Evolutionary conservation across 176 grass and related monocot species (phyloP).

Genomic region (Triticum aestivum): IWGSC_CS_RefSeq_v2.1 NC_057798.1:33601363-33601862

Average conservation of each 20-base stretch:
- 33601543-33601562: too few species aligned
- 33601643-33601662: not conserved
- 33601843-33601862: conserved; percentile 42
- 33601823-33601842: conserved; percentile 31
- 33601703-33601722: not conserved
- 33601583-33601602: too few species aligned
- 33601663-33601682: not conserved
- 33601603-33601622: not conserved
- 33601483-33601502: too few species aligned
- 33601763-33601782: conserved; percentile 15
- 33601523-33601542: too few species aligned
- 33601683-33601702: not conserved
- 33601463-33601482: too few species aligned
- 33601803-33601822: not conserved
- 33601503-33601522: too few species aligned
- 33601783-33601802: conserved; percentile 8
- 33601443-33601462: too few species aligned
- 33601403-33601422: too few species aligned
- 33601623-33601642: not conserved
- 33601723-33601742: conserved; percentile 21
- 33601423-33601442: too few species aligned
- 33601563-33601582: too few species aligned
- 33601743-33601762: conserved; percentile 29
- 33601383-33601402: too few species aligned
- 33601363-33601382: too few species aligned